phyloP scores from a whole-genome alignment of 2,329 filamentous ascomycete species.

The Colletotrichum graminicola region DNA sequence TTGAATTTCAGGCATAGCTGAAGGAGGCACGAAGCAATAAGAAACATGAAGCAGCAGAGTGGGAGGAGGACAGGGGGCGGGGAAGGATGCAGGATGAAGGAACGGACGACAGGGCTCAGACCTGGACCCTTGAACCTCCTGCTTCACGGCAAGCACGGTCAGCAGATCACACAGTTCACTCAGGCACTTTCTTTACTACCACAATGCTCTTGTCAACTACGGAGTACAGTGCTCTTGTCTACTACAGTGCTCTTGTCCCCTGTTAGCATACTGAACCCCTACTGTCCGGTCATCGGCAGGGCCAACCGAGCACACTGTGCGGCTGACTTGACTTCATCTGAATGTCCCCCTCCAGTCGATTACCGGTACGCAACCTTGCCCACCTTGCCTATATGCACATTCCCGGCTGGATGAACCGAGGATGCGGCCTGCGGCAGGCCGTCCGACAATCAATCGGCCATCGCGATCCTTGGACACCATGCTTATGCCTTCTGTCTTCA shows the following conservation, averaged over 20 bases:
- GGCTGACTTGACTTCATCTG: background rate
- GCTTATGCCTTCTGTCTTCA: background rate
- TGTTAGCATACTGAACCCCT: background rate
- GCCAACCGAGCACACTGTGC: background rate
- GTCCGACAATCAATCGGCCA: background rate
- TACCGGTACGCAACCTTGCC: background rate
- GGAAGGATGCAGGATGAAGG: background rate
- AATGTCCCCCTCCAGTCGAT: background rate
- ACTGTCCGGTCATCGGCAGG: background rate
- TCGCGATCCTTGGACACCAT: background rate
- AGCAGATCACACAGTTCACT: background rate
- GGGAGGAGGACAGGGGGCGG: background rate
- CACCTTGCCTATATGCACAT: background rate
- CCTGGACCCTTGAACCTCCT: conserved; percentile 17
- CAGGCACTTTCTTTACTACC: background rate
- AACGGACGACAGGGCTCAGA: conserved; percentile 29
- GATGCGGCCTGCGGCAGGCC: background rate
- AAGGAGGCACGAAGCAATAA: background rate
- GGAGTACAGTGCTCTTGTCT: background rate
- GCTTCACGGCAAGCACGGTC: background rate
- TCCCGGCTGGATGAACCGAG: background rate
- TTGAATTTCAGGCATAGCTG: background rate
- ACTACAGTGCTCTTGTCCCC: background rate
- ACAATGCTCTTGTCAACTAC: too few relatives aligned
- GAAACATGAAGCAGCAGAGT: background rate